Percentiles rank a stretch among this genome's conserved stretches.
Evolutionary conservation across 192 early-diverging fungal species (phyloP).

Genomic region (Podila epigama): DNA sequence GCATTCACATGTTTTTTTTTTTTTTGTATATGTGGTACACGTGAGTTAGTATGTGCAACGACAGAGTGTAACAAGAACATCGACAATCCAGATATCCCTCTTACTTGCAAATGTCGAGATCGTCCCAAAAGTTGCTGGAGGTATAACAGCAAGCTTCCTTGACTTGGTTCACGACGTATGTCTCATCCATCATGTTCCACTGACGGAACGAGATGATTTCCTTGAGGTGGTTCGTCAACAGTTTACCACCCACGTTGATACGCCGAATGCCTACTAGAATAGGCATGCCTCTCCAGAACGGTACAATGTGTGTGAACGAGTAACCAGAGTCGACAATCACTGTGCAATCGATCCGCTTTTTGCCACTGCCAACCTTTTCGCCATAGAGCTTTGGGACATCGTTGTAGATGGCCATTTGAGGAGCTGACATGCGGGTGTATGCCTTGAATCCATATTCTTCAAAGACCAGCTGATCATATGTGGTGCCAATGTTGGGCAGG

Average conservation of each 20-base stretch:
- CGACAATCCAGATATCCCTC: neutral
- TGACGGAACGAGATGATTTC: conserved; percentile 92
- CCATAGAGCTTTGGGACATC: conserved; percentile 53
- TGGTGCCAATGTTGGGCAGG: conserved; percentile 70
- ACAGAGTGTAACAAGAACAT: no score
- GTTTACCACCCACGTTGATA: conserved; percentile 86
- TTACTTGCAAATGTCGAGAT: conserved; percentile 71
- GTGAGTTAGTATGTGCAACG: no score
- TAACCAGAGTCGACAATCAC: conserved; percentile 84
- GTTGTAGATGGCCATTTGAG: conserved; percentile 63
- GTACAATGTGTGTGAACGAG: conserved; percentile 82
- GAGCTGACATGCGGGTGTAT: conserved; percentile 52
- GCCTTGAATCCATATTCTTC: conserved; percentile 82
- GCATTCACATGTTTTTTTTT: no score
- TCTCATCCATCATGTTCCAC: conserved; percentile 96
- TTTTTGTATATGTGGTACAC: no score
- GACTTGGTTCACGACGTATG: conserved; percentile 81
- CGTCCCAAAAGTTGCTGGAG: conserved; percentile 68
- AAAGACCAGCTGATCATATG: conserved; percentile 85
- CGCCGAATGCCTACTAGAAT: conserved; percentile 65
- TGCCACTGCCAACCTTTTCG: conserved; percentile 27
- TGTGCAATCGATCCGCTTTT: conserved; percentile 62
- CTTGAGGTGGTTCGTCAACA: conserved; percentile 88
- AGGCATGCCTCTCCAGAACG: conserved; percentile 64
- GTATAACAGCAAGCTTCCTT: conserved; percentile 88